Base-by-base conservation (phyloP, 805 yeast species). In the Komagataella ulmi region DNA sequence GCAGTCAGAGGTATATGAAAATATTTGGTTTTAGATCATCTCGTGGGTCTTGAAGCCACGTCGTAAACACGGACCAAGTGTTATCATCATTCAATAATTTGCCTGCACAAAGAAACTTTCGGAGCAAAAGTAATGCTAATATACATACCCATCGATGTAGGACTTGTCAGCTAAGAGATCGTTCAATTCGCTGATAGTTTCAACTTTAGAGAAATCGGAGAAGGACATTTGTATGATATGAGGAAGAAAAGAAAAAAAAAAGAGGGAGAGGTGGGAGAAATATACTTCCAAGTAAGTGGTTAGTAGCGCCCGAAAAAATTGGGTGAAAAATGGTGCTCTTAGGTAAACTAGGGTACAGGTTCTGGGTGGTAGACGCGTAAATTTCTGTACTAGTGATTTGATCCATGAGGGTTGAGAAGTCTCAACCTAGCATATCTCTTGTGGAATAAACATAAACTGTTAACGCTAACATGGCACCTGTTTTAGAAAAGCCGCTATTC, bases 31-130 rank as follows among this genome's bases (percentile, higher is more conserved):
- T 83, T 81, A 81, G 85, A 90, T 87, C 95, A 88, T 83, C 63
- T 81, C 82, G 86, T 83, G 90, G 95, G 95, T 84, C 91, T 85
- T 85, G 79, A 83, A 72, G 74, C 88, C 95, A 83, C 89, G 86
- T 88, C 95, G 80, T 84, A 84, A 87, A 87, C 95, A 86, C 90
- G 95, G 95, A 86, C 95, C 95, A 86, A 83, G 64, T 76, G 67
- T 65, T 74, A 72, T 85, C 89, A 85, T 83, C 88, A 82, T 77
- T 52, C 57, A 14, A 45, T 19, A 19, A 46, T n/a, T 43, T 17
- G 47, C 10, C n/a, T n/a, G 48, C 10, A 19, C 23, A 46, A 46
- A n/a, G 23, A 19, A 46, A 23, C 36, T 24, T 30, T 7, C 44
- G 36, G 36, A 24, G 12, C 24, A 17, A 14, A 30, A 8, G 23